A percentile compares a stretch with the other conserved stretches of the same genome.
Evolutionary conservation across 306 rosid genomes (phyloP).

Genomic region (Prunus fruticosa): DNA sequence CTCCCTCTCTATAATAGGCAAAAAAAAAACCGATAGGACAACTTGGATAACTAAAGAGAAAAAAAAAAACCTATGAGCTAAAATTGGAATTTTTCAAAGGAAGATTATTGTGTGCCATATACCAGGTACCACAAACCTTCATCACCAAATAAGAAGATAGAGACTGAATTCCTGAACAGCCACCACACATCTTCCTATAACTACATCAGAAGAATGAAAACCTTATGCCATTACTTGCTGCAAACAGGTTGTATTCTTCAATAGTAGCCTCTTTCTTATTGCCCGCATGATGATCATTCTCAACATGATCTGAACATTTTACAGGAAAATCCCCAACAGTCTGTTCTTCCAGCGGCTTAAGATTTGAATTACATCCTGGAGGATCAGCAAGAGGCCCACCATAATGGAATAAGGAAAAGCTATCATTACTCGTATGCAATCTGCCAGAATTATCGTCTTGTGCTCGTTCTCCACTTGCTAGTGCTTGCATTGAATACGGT

Average conservation of each 20-base stretch:
- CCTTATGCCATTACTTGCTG: slow-evolving; percentile 66
- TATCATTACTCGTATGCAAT: slow-evolving; percentile 32
- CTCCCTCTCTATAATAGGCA: slow-evolving; percentile 48
- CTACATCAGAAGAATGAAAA: slow-evolving; percentile 70
- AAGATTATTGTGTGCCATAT: slow-evolving; percentile 67
- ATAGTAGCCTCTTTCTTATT: slow-evolving; percentile 61
- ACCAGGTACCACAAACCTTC: slow-evolving; percentile 57
- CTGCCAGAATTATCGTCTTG: slow-evolving; percentile 47
- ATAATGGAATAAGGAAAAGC: slow-evolving; percentile 89
- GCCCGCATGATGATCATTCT: slow-evolving; percentile 45
- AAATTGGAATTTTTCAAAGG: slow-evolving; percentile 44
- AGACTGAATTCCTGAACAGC: slow-evolving; percentile 59
- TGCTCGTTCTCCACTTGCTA: slow-evolving; percentile 34
- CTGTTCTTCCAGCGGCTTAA: slow-evolving; percentile 41
- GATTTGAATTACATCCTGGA: slow-evolving; percentile 39
- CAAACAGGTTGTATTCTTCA: slow-evolving; percentile 96
- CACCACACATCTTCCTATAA: slow-evolving; percentile 56
- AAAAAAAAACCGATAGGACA: slow-evolving; percentile 44
- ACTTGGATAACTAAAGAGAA: slow-evolving; percentile 48
- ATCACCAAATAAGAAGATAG: slow-evolving; percentile 50
- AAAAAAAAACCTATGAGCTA: slow-evolving; percentile 45
- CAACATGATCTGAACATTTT: slow-evolving; percentile 43
- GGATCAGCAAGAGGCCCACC: slow-evolving; percentile 90
- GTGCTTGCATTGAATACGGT: slow-evolving; percentile 34
- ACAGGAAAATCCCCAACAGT: slow-evolving; percentile 37